A percentile compares a stretch with the other conserved stretches of the same genome.
Evolutionary conservation across 768 basidiomycete genomes (phyloP).

Genomic region (Lentinula lateritia): DNA sequence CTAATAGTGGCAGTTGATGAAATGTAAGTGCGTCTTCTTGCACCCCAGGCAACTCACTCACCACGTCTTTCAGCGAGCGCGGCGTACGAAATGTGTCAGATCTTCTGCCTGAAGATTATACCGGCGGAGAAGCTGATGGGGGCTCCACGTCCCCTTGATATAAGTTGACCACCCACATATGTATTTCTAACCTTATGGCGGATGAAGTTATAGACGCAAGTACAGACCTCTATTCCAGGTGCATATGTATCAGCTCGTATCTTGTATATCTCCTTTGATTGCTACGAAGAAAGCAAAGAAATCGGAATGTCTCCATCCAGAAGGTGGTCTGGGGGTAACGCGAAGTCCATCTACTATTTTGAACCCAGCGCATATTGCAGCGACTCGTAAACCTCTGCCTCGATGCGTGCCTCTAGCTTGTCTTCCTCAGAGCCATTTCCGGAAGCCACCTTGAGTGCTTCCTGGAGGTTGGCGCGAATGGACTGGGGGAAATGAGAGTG

Average conservation of each 20-base stretch:
- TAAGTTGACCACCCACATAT: background rate
- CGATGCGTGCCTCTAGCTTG: conserved; percentile 89
- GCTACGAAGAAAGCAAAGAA: background rate
- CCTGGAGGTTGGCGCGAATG: conserved; percentile 82
- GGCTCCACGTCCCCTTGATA: conserved; percentile 28
- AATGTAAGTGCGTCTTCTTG: conserved; percentile 58
- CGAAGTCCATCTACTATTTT: conserved; percentile 23
- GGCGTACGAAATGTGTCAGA: conserved; percentile 57
- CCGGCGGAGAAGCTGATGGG: conserved; percentile 38
- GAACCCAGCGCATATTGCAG: conserved; percentile 77
- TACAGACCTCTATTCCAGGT: background rate
- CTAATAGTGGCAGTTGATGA: conserved; percentile 84
- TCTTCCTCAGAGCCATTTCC: conserved; percentile 90
- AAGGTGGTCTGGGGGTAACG: background rate
- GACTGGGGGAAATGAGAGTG: conserved; percentile 44
- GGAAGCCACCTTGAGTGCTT: conserved; percentile 74
- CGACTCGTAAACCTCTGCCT: conserved; percentile 95
- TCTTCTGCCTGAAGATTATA: conserved; percentile 59
- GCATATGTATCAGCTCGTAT: background rate
- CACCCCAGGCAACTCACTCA: conserved; percentile 2
- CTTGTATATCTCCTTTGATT: background rate
- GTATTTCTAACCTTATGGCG: conserved; percentile 1
- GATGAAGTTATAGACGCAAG: background rate
- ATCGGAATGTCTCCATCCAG: background rate
- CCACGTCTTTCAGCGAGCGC: conserved; percentile 47